phyloP scores from a whole-genome alignment of 257 asterid genomes.

The Solanum bulbocastanum region DNA sequence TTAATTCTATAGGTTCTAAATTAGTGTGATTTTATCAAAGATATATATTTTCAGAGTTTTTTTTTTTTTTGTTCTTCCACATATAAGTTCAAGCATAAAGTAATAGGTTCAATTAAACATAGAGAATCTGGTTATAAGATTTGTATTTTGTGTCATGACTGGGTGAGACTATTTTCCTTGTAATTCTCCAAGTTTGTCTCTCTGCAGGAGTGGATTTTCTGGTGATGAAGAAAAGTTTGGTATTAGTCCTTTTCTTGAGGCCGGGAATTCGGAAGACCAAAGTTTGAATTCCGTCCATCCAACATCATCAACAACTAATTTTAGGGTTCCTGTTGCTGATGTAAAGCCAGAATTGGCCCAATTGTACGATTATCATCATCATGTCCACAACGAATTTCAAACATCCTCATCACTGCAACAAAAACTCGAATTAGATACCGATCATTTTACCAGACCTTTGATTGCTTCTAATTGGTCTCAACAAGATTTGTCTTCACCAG shows the following conservation, averaged over 20 bases:
- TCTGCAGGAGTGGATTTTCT: slow-evolving; percentile 40
- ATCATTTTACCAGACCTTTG: slow-evolving; percentile 1
- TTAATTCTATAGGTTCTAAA: not conserved
- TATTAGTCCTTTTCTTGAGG: slow-evolving; percentile 31
- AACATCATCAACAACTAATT: slow-evolving; percentile 3
- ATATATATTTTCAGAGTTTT: not conserved
- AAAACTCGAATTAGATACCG: not conserved
- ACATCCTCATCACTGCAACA: not conserved
- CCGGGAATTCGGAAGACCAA: slow-evolving; percentile 60
- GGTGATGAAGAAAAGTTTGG: slow-evolving; percentile 45
- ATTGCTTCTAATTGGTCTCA: slow-evolving; percentile 29
- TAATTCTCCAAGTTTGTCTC: not conserved
- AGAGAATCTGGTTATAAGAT: not conserved
- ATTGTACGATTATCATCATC: not conserved
- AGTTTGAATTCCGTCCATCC: slow-evolving; percentile 17
- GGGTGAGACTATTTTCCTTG: not conserved
- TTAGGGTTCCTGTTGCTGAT: slow-evolving; percentile 32
- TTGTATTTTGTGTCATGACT: not conserved
- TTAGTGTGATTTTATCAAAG: not conserved
- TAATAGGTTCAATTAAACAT: not conserved
- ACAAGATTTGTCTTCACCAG: slow-evolving; percentile 25
- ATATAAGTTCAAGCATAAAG: not conserved
- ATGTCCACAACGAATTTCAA: not conserved
- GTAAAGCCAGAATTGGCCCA: slow-evolving; percentile 40
- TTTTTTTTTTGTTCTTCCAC: not conserved